Conservation (phyloP, 2,329 filamentous ascomycete species). For the Neobulgaria alba region DNA sequence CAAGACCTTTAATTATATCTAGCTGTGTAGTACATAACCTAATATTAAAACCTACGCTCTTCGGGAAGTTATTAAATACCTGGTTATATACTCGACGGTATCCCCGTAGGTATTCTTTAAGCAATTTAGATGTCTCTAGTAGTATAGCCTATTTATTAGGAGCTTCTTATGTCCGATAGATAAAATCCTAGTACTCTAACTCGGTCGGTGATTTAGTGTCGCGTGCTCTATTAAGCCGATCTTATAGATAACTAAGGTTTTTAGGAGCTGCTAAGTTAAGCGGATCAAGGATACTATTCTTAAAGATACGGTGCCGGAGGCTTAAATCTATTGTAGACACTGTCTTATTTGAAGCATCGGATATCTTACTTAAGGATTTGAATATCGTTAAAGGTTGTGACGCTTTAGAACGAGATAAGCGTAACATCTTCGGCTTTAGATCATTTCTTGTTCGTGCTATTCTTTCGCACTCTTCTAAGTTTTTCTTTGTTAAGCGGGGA, state of each 20-base stretch:
- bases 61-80: constrained; percentile 20
- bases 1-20: constrained; percentile 25
- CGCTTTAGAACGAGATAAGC: too few relatives aligned
- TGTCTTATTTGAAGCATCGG: too few relatives aligned
- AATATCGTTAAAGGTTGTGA: too few relatives aligned
- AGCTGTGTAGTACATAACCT: constrained; percentile 24
- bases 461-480: constrained; percentile 13
- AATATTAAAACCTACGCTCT: constrained; percentile 24
- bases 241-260: constrained; percentile 6
- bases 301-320: too few relatives aligned
- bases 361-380: too few relatives aligned
- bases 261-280: constrained; percentile 1
- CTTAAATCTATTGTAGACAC: too few relatives aligned
- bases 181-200: constrained; percentile 8
- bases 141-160: constrained; percentile 8
- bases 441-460: too few relatives aligned
- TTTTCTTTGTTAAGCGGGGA: constrained; percentile 13
- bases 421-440: too few relatives aligned
- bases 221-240: constrained; percentile 2
- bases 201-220: constrained; percentile 7
- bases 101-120: constrained; percentile 6
- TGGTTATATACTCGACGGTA: constrained; percentile 12
- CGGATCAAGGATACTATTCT: constrained; percentile 7
- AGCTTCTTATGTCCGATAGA: constrained; percentile 1
- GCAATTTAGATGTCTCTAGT: constrained; percentile 4